These are phyloP conservation scores for Rhizopus arrhizus DNA, from an alignment of 371 early-diverging fungal genomes.

Conservation along the genomic window DNA sequence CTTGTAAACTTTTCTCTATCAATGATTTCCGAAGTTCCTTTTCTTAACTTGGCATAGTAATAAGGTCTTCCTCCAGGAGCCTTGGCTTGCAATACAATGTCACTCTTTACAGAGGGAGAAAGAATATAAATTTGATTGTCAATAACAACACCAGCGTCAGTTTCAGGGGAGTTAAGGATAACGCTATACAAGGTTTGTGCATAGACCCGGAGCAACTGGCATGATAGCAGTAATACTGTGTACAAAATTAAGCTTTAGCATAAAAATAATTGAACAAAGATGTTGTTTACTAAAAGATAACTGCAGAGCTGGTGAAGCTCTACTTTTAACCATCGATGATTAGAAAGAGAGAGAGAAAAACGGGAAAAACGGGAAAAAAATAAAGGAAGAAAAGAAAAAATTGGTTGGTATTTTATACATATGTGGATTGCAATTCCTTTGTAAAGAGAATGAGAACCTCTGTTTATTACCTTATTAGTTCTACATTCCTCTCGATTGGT, in stretches of 20 bases:
- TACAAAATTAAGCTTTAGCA: not conserved
- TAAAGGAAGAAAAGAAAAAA: not conserved
- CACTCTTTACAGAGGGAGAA: conserved; percentile 5
- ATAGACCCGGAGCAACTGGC: not conserved
- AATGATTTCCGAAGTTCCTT: conserved; percentile 8
- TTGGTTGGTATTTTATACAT: not conserved
- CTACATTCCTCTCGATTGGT: too few species aligned
- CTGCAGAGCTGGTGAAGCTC: not conserved
- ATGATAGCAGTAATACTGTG: conserved; percentile 6
- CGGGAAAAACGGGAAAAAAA: not conserved
- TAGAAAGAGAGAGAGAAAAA: not conserved
- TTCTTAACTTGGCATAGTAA: conserved; percentile 19
- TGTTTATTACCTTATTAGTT: too few species aligned
- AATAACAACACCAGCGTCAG: conserved; percentile 14
- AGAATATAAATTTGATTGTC: conserved; percentile 8
- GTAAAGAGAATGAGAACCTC: not conserved
- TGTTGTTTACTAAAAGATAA: not conserved
- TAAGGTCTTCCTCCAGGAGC: conserved; percentile 19
- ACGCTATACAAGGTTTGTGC: conserved; percentile 19
- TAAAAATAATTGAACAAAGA: not conserved
- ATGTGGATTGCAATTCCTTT: not conserved
- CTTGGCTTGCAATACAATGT: conserved; percentile 20
- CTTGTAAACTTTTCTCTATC: conserved; percentile 22
- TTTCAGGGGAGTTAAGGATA: conserved; percentile 11
- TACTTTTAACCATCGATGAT: not conserved